Percentiles rank a stretch among this genome's conserved stretches.
Evolutionary conservation across 805 yeast species (phyloP).

Genomic region (Starmera pachycereana): DNA sequence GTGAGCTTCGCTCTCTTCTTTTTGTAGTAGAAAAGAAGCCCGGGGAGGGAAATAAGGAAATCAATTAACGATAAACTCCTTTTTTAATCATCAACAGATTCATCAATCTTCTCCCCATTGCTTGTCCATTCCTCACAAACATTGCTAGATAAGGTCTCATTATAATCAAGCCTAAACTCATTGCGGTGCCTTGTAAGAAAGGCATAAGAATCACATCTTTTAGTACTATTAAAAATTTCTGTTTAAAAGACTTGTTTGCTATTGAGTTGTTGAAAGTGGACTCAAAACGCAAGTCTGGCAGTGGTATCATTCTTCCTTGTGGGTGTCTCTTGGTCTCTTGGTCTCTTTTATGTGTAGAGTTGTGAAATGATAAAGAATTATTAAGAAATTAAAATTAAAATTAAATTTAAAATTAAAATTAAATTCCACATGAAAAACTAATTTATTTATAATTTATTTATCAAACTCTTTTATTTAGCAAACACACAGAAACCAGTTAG

Average conservation of each 20-base stretch:
- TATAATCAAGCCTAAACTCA: conserved; percentile 28
- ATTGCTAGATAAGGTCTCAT: conserved; percentile 22
- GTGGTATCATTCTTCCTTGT: conserved; percentile 12
- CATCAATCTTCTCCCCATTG: conserved; percentile 5
- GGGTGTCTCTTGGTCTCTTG: background rate
- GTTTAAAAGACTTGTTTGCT: conserved; percentile 22
- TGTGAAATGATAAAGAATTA: too few relatives aligned
- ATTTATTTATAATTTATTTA: too few relatives aligned
- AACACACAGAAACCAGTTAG: too few relatives aligned
- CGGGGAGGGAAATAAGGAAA: too few relatives aligned
- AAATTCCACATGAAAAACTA: too few relatives aligned
- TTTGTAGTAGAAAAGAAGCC: too few relatives aligned
- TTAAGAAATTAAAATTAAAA: too few relatives aligned
- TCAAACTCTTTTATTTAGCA: too few relatives aligned
- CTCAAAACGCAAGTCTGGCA: conserved; percentile 62
- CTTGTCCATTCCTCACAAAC: conserved; percentile 12
- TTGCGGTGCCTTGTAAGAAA: conserved; percentile 39
- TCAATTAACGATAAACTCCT: too few relatives aligned
- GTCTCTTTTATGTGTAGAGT: background rate
- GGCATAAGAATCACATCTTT: conserved; percentile 44
- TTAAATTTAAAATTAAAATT: too few relatives aligned
- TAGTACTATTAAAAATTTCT: conserved; percentile 30
- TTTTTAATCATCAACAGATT: background rate
- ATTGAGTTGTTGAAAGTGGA: conserved; percentile 41
- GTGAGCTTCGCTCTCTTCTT: too few relatives aligned